phyloP scores from a whole-genome alignment of 2,329 filamentous ascomycete species.

The Apiospora rasikravindrae region DNA sequence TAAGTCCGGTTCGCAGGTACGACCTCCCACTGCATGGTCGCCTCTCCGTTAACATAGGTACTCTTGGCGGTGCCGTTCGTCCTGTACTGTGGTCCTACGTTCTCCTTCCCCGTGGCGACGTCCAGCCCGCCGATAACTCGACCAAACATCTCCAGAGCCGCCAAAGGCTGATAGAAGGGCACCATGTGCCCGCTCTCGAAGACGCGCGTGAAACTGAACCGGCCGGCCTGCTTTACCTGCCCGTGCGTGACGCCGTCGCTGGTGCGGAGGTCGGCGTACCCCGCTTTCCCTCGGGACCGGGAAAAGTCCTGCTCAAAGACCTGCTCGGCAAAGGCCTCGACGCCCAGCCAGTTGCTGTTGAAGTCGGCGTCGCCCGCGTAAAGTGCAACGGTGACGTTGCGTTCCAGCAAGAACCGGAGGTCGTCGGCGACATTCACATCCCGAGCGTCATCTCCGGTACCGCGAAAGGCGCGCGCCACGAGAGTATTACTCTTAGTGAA shows the following conservation, averaged over 20 bases:
- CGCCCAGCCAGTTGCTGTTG: constrained; percentile 42
- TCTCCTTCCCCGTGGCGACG: constrained; percentile 51
- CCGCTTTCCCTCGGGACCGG: constrained; percentile 44
- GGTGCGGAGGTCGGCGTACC: constrained; percentile 51
- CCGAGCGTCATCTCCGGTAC: constrained; percentile 54
- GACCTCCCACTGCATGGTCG: constrained; percentile 41
- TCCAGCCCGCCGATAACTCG: constrained; percentile 53
- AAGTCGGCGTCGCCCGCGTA: constrained; percentile 41
- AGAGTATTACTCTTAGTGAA: constrained; percentile 53
- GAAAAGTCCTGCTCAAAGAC: constrained; percentile 34
- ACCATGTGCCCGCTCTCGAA: constrained; percentile 48
- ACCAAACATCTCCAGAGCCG: constrained; percentile 54
- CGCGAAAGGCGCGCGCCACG: constrained; percentile 60
- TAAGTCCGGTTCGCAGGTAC: constrained; percentile 40
- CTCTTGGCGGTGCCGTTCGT: constrained; percentile 46
- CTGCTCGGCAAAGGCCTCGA: constrained; percentile 34
- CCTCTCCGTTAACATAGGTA: constrained; percentile 51
- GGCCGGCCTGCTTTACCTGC: constrained; percentile 56
- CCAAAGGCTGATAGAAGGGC: constrained; percentile 60
- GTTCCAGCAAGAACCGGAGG: constrained; percentile 31
- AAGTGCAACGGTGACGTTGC: constrained; percentile 34
- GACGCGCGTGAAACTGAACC: constrained; percentile 55
- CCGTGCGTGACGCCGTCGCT: constrained; percentile 45
- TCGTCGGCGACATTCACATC: constrained; percentile 34
- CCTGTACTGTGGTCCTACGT: constrained; percentile 32